Conservation (phyloP, 169 alveolate species). For the Besnoitia besnoiti region DNA sequence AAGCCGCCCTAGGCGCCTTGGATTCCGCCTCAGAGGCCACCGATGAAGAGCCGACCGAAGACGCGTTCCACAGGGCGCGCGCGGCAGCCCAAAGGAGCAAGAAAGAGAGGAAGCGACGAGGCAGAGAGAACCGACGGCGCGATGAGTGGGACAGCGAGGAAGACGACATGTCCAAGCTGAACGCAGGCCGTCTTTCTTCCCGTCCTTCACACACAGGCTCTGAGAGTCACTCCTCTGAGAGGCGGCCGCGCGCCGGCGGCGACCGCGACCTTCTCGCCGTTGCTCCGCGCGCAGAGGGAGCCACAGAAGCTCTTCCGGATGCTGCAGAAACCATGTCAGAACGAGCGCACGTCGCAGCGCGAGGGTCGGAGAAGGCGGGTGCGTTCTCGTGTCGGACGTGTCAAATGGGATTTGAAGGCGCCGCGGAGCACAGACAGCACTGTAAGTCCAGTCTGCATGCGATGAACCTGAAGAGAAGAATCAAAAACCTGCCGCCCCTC, state of each 20-base stretch:
- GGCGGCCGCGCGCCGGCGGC: too few relatives aligned
- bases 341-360: too few relatives aligned
- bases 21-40: not conserved
- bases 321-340: not conserved
- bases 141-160: too few relatives aligned
- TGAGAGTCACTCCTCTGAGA: too few relatives aligned
- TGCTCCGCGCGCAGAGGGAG: not conserved
- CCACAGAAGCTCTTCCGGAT: not conserved
- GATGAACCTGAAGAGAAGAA: not conserved
- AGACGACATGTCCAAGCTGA: too few relatives aligned
- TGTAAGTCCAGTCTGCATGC: constrained; percentile 30
- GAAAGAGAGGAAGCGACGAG: not conserved
- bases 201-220: too few relatives aligned
- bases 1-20: not conserved
- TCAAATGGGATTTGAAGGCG: not conserved
- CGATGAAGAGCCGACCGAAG: not conserved
- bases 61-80: not conserved
- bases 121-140: too few relatives aligned
- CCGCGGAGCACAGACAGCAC: constrained; percentile 28
- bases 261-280: too few relatives aligned
- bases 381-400: constrained; percentile 31
- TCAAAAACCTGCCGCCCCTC: not conserved
- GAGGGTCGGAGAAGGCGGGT: not conserved
- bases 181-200: too few relatives aligned
- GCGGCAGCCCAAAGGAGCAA: not conserved